These are phyloP conservation scores for Aspergillus hancockii DNA, from an alignment of 495 filamentous ascomycete species.

Conservation along the genomic window DNA sequence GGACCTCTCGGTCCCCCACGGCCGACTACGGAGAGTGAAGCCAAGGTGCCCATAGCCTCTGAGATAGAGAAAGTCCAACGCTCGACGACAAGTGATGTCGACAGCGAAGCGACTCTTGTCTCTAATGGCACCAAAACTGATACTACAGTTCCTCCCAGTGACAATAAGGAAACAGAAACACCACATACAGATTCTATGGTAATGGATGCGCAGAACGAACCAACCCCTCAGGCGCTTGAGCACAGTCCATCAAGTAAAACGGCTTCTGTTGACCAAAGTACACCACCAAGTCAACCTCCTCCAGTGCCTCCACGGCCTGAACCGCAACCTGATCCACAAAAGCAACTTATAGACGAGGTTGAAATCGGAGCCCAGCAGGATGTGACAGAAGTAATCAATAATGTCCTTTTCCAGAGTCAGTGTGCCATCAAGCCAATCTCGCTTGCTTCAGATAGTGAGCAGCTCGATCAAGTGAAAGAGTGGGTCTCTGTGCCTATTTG, in stretches of 20 bases:
- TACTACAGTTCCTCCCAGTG: conserved; percentile 21
- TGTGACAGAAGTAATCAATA: conserved; percentile 92
- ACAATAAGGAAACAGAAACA: conserved; percentile 48
- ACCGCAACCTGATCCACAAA: conserved; percentile 34
- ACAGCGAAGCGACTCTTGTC: conserved; percentile 57
- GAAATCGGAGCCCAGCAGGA: conserved; percentile 78
- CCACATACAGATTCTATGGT: conserved; percentile 24
- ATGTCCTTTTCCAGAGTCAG: conserved; percentile 84
- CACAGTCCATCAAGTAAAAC: not conserved
- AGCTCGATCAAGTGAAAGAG: conserved; percentile 76
- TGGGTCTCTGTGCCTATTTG: conserved; percentile 28
- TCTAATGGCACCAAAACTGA: conserved; percentile 33
- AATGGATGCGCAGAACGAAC: conserved; percentile 16
- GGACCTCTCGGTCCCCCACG: conserved; percentile 53
- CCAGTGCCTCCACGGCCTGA: conserved; percentile 51
- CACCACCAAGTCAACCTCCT: conserved; percentile 36
- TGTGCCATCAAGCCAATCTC: conserved; percentile 74
- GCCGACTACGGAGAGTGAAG: conserved; percentile 22
- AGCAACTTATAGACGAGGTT: conserved; percentile 52
- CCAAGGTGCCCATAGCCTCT: conserved; percentile 16
- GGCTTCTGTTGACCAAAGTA: conserved; percentile 8
- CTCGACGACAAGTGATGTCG: conserved; percentile 29
- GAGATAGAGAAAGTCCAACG: conserved; percentile 22
- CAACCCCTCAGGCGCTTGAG: conserved; percentile 15
- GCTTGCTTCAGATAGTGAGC: conserved; percentile 65